Base-by-base conservation (phyloP, 306 rosid species). In the Fragaria iinumae region DNA sequence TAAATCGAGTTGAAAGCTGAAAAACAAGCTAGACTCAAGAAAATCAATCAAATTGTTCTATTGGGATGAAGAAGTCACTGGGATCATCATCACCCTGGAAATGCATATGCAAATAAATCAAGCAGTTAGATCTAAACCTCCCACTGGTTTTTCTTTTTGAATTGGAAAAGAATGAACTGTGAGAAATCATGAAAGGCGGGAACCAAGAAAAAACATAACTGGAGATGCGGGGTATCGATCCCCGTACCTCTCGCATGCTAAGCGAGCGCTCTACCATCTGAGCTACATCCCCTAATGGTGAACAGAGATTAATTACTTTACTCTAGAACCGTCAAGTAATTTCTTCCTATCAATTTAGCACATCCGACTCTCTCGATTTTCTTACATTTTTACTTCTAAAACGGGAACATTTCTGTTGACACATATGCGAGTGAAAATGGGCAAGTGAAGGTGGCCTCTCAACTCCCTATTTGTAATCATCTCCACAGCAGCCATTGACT, bases 211-310 rank as follows among this genome's bases (percentile, higher is more conserved):
- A 20, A 48, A 48, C 1, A 6, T 1, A 2, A 17, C 4, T 90
- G 97, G 90, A 91, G 96, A 91, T 83, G 97, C 90, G 85, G 96
- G 93, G 96, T 83, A 93, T 90, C 93, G 93, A 91, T 90, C 96
- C 96, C 93, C 83, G 86, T 84, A 81, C 94, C 94, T 93, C 91
- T 91, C 89, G 91, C 97, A 91, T 91, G 97, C 96, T 87, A 93
- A 91, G 96, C 96, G 88, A 91, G 94, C 93, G 89, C 97, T 90
- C 96, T 91, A 93, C 97, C 93, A 93, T 89, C 94, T 88, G 93
- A 90, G 93, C 96, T 93, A 90, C 93, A 88, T 90, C 96, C 97
- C 93, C 88, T 13, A 4, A 13, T 4, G 1, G 6, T 48, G 20
- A 52, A 1, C 57, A 6, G 21, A 6, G 8, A 17, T 21, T 4